Base-by-base conservation (phyloP, 2,329 filamentous ascomycete species). In the Curvularia eragrostidis region DNA sequence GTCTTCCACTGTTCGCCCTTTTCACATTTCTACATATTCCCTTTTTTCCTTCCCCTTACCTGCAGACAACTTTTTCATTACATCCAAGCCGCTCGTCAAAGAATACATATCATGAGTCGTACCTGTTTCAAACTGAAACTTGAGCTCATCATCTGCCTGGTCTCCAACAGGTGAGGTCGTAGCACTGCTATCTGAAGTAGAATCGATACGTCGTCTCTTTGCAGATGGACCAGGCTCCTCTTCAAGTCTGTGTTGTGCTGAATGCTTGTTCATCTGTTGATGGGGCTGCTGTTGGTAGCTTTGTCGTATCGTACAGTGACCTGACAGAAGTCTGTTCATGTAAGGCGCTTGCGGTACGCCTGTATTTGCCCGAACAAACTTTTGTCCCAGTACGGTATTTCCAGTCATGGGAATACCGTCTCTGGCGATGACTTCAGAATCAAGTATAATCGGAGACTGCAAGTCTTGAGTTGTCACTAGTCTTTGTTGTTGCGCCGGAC, bases 381-480 rank as follows among this genome's bases (percentile, higher is more conserved):
- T n/a, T n/a, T n/a, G n/a, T n/a, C n/a, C n/a, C n/a, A n/a, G n/a
- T n/a, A n/a, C n/a, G n/a, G 24, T 36, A 42, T 61, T 64, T 15
- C 39, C 56, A 2, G 52, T 54, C 60, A 59, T 63, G 3, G 62
- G 62, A 10, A 64, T 65, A 15, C 62, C 61, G 7, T 65, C 62
- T 26, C 46, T 46, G 5, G 49, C 49, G 49, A 64, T 57, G n/a
- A 32, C 53, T 7, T 60, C 59, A 3, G 48, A 26, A 43, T 63
- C 52, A 1, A 66, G 50, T 15, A 59, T 28, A 8, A 58, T 24
- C 6, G 56, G 62, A n/a, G 60, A 62, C 15, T 48, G 44, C 6
- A 24, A 19, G n/a, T 12, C 21, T 23, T 23, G 38, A 19, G 10
- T 42, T 12, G 36, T n/a, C 34, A 30, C 39, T 32, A 15, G 34